Evolutionary conservation across 805 yeast genomes (phyloP), one percentile per base, ranked within the genome.

Genomic region (Monosporozyma unispora): DNA sequence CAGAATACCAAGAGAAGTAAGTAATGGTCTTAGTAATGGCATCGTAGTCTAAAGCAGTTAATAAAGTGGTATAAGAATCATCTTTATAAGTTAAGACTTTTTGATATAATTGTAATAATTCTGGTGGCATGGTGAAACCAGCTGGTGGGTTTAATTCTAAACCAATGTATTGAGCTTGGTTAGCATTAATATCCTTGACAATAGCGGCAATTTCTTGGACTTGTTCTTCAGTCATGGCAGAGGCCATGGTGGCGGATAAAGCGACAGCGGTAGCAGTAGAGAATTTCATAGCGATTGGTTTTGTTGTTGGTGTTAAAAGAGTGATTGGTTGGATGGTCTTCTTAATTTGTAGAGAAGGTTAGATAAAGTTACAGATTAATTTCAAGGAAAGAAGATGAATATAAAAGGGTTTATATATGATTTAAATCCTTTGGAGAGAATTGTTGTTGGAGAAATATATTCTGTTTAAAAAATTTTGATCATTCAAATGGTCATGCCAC

Each of bases 1-100:
- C 39, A 29, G 61, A 54, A 51, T 62, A 67, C 70, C 70, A 67
- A 53, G 69, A 67, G 41, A 67, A 55, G 35, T 58, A 61, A 27
- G 66, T 58, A 29, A 66, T 57, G 40, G 62, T 60, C 11, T 59
- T 46, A 2, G 61, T 54, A n/a, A 66, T 58, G 16, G 54, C 58
- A 46, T 48, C 33, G 48, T 54, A 50, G 52, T 67, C 64, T 44
- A 68, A 54, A 48, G 53, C 48, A 25, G 46, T 14, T 53, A 53
- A 65, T 51, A 68, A 55, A 37, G 68, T 52, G 49, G 70, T 67
- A 57, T 59, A 67, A 18, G 63, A 56, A 31, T 63, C 62, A 46
- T 68, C 68, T n/a, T 63, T 67, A 55, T 63, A 67, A 33, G 71
- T 64, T 19, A 55, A 51, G 28, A 60, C 54, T 35, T 54, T 59